phyloP scores from a whole-genome alignment of 1,284 basidiomycete species.

The Moesziomyces parantarcticus region DNA sequence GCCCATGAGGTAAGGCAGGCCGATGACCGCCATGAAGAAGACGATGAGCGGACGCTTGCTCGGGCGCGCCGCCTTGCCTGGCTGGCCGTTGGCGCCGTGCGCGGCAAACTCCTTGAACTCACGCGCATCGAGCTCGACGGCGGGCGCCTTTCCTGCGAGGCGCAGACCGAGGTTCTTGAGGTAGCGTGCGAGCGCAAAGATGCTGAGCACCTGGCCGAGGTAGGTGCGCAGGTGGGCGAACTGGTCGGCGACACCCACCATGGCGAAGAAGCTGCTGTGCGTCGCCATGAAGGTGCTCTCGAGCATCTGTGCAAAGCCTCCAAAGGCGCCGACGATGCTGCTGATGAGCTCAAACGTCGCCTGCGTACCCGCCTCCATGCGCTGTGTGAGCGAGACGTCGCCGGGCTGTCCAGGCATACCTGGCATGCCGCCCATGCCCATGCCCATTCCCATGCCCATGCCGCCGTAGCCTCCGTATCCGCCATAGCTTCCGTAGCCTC shows the following conservation, averaged over 20 bases:
- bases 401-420: conserved; percentile 58
- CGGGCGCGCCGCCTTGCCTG: conserved; percentile 66
- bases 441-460: conserved; percentile 55
- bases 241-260: conserved; percentile 97
- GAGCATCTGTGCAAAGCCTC: conserved; percentile 95
- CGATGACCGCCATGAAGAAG: conserved; percentile 95
- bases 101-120: conserved; percentile 66
- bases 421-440: conserved; percentile 56
- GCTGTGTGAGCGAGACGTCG: conserved; percentile 78
- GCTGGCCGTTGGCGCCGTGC: conserved; percentile 36
- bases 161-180: conserved; percentile 71
- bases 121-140: conserved; percentile 57
- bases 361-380: conserved; percentile 87
- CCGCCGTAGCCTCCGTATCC: conserved; percentile 45
- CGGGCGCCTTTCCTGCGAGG: conserved; percentile 55
- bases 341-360: conserved; percentile 93
- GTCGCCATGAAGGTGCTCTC: conserved; percentile 99
- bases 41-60: conserved; percentile 89
- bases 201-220: conserved; percentile 89
- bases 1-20: conserved; percentile 93
- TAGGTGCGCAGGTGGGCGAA: conserved; percentile 90
- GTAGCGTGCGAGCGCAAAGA: conserved; percentile 86
- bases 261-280: conserved; percentile 96
- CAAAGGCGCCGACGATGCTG: conserved; percentile 93
- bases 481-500: conserved; percentile 53